Conservation (phyloP, 805 yeast genomes). For the Ogataea nakhonphanomensis region DNA sequence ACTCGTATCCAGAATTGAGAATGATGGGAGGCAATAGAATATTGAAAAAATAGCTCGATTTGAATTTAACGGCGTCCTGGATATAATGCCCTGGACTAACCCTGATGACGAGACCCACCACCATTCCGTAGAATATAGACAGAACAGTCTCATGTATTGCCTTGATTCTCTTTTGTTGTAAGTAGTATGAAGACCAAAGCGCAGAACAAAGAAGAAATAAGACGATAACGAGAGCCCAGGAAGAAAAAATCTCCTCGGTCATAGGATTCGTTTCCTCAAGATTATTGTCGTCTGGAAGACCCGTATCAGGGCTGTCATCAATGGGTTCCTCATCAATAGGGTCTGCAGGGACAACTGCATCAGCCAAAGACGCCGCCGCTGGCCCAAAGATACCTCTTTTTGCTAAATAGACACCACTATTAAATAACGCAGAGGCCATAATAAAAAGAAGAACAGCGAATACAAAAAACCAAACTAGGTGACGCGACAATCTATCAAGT, state of each 20-base stretch:
- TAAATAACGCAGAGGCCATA: conserved; percentile 23
- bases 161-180: conserved; percentile 86
- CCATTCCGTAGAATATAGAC: conserved; percentile 95
- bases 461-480: conserved; percentile 1
- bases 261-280: conserved; percentile 73
- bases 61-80: conserved; percentile 94
- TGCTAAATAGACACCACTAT: conserved; percentile 20
- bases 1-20: conserved; percentile 91
- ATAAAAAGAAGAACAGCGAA: conserved; percentile 9
- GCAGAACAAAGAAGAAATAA: conserved; percentile 79
- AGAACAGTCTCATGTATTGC: conserved; percentile 97
- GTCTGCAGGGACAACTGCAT: conserved; percentile 20
- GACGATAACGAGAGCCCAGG: conserved; percentile 94
- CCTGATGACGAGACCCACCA: conserved; percentile 87
- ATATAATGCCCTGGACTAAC: conserved; percentile 94
- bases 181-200: conserved; percentile 89
- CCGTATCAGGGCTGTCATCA: conserved; percentile 38
- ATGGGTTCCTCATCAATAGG: conserved; percentile 36
- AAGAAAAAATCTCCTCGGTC: conserved; percentile 90
- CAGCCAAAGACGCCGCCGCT: conserved; percentile 17
- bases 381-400: conserved; percentile 26
- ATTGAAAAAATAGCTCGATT: conserved; percentile 91
- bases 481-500: not conserved
- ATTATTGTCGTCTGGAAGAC: conserved; percentile 48
- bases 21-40: conserved; percentile 94